Base-by-base conservation (phyloP, 805 yeast species). In the Candida dajiaensis region DNA sequence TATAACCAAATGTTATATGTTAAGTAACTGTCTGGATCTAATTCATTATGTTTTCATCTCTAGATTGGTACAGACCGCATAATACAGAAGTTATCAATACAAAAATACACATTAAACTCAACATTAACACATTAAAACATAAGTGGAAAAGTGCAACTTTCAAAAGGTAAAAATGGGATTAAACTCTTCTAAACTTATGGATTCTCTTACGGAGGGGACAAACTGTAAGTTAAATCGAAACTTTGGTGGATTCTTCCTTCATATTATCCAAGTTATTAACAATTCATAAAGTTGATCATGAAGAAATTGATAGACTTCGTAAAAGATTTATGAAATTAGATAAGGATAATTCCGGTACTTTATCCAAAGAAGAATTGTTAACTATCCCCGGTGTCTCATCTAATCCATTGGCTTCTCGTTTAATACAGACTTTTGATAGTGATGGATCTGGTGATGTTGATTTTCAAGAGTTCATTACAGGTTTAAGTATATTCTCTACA, bases 261-360 rank as follows among this genome's bases (percentile, higher is more conserved):
- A n/a, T n/a, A n/a, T n/a, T n/a, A n/a, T n/a, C n/a, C n/a, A n/a
- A n/a, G 20, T 18, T 31, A 47, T 44, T 45, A 41, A 43, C 45
- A 44, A 22, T 13, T 9, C n/a, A 20, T 20, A n/a, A 40, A 78
- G 82, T 92, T 66, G 95, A 88, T 46, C 76, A 83, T 42, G 97
- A 89, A 51, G 99, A 94, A 62, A 85, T 94, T 44, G 95, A 90
- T 63, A 76, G 99, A 51, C 71, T 94, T 49, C 81, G 96, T 48
- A 89, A 89, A 61, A 74, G 99, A 54, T 94, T 94, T 65, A 88
- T 90, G 95, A 94, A 95, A 60, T 71, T 94, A 44, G 99, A 94
- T 65, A 82, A 85, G 51, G 98, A 94, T 65, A 85, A 89, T 46
- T 82, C 89, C 3, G 99, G 99, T 1, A 82, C 95, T 7, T 85